A percentile compares a stretch with the other conserved stretches of the same genome.
Conservation (phyloP, 192 early-diverging fungal species). For the Kappamyces sp. region DNA sequence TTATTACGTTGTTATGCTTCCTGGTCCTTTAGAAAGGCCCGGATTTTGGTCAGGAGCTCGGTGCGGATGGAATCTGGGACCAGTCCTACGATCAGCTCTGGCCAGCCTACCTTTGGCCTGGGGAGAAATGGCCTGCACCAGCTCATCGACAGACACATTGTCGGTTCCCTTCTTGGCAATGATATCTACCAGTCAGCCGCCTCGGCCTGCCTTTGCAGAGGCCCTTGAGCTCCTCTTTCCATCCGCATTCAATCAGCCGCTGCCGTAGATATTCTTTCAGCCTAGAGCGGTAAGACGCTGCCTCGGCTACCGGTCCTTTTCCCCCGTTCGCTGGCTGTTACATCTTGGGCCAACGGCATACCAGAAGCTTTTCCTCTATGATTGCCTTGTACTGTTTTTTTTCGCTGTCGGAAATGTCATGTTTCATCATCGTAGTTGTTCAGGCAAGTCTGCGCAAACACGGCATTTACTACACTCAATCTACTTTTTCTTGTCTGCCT, state of each 20-base stretch:
- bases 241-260: constrained; percentile 27
- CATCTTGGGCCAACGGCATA: no score
- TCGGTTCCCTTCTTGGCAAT: constrained; percentile 17
- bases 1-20: constrained; percentile 8
- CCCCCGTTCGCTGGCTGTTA: constrained; percentile 1
- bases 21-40: constrained; percentile 14
- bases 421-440: background rate
- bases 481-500: constrained; percentile 2
- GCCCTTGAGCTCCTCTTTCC: constrained; percentile 28
- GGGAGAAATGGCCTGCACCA: constrained; percentile 23
- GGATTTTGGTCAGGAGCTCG: constrained; percentile 12
- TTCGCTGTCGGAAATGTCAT: background rate
- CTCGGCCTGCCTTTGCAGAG: constrained; percentile 17
- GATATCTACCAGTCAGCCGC: background rate
- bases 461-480: background rate
- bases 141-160: constrained; percentile 22
- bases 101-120: constrained; percentile 21
- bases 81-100: background rate
- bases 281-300: constrained; percentile 2
- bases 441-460: background rate
- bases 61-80: constrained; percentile 10
- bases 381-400: constrained; percentile 10
- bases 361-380: constrained; percentile 12
- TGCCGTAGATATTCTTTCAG: constrained; percentile 29
- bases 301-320: constrained; percentile 4